Base-by-base conservation (phyloP, 164 flowering plant genomes). In the Liriodendron chinense region DNA sequence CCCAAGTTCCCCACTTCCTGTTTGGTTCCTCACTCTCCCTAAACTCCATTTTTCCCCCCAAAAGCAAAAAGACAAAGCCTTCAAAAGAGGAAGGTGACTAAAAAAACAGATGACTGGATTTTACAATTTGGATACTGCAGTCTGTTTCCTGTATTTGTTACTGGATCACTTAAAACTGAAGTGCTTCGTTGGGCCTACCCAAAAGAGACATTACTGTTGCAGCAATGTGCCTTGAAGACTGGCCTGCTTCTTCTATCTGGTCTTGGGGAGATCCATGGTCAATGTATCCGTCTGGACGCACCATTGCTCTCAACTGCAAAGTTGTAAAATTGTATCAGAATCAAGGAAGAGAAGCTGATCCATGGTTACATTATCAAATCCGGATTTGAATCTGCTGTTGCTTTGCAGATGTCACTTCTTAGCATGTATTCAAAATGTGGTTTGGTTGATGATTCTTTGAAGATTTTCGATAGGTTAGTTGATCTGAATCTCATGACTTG, bases 211-310 rank as follows among this genome's bases (percentile, higher is more conserved):
- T 68, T 4, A 93, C 92, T 9, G 98, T 93, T 22, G 91, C 91
- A 25, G 89, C 79, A 47, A 94, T 92, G 75, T 94, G 97, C 61
- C 73, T 82, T 2, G 97, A 78, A 47, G 95, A 80, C 9, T 93
- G 89, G n/a, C 98, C 98, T 24, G 95, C 95, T 84, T 83, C 92
- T 78, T 90, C 90, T 24, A 93, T 78, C 81, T 94, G 98, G 83
- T 90, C 94, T 70, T 76, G 47, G 2, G 92, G 94, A 68, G 97
- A 80, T 78, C 98, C 98, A 74, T 94, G 98, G 49, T 94, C 97
- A 7, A 94, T 93, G 80, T 94, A 94, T 83, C 89, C 83, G 80
- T 93, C 98, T 84, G 85, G 85, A 47, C 80, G 82, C 50, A 70
- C 75, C 81, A 83, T 78, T 47, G 79, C 56, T 63, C 85, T 80